Conservation (phyloP, 176 grass and related monocot species). For the maize (Zea mays) region DNA sequence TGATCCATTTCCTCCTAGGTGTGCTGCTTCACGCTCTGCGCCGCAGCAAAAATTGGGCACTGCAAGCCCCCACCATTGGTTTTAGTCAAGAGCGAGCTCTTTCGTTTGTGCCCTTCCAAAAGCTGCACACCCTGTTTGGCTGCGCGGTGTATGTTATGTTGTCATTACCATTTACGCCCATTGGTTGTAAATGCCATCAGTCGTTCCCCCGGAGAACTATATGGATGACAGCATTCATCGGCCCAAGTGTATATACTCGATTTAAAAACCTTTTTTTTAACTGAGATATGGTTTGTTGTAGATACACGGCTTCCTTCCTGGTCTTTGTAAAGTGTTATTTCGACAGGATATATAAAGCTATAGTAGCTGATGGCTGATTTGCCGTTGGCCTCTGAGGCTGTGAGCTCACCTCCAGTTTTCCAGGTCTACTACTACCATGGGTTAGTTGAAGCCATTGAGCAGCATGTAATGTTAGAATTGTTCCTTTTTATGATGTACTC, state of each 20-base stretch:
- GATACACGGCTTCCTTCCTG: slow-evolving; percentile 27
- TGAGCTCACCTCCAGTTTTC: not conserved
- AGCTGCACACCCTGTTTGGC: not conserved
- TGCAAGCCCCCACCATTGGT: slow-evolving; percentile 26
- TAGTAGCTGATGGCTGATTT: slow-evolving; percentile 15
- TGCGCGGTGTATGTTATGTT: slow-evolving; percentile 10
- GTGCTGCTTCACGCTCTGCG: not conserved
- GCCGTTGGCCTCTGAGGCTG: not conserved
- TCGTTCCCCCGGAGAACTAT: slow-evolving; percentile 7
- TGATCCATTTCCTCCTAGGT: not conserved
- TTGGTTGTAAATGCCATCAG: slow-evolving; percentile 42
- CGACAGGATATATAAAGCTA: slow-evolving; percentile 27
- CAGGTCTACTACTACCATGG: not conserved
- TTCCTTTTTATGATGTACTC: no score
- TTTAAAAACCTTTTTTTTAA: slow-evolving; percentile 1
- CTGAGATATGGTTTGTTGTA: slow-evolving; percentile 35
- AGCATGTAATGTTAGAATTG: no score
- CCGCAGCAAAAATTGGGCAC: not conserved
- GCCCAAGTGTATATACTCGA: slow-evolving; percentile 37
- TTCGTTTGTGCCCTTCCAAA: not conserved
- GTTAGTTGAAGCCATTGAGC: no score
- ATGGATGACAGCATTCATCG: slow-evolving; percentile 22
- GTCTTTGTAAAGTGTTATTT: slow-evolving; percentile 16
- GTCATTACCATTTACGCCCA: slow-evolving; percentile 9
- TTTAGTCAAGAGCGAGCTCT: not conserved